Base-by-base conservation (phyloP, 768 basidiomycete genomes). In the Podaxis mareebaensis region DNA sequence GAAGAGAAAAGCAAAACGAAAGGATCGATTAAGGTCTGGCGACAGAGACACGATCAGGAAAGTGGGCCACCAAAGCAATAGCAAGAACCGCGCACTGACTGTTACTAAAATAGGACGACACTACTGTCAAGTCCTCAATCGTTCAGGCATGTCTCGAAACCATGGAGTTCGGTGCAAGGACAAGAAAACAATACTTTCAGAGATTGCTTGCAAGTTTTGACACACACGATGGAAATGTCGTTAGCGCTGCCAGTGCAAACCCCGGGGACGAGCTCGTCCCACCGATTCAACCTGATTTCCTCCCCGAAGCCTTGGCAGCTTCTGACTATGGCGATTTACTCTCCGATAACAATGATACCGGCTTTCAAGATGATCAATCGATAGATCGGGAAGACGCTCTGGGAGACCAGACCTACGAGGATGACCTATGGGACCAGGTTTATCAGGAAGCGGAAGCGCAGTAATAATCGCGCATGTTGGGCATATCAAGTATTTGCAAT, bases 21-120 rank as follows among this genome's bases (percentile, higher is more conserved):
- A 73, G 75, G 77, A 39, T 79, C 82, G n/a, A 83, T 83, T 54
- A 88, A 83, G 67, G 86, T 79, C 10, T 92, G 90, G 87, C 76
- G 79, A 54, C 28, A 59, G 30, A 30, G 71, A 49, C 77, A 78
- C 28, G 75, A 81, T 67, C 83, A 85, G 69, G 76, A 75, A 42
- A 40, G 69, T 60, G 24, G 44, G n/a, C 44, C 28, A 24, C n/a
- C 17, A 56, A 39, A 42, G 12, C 26, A 49, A 12, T 33, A 22
- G 33, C 8, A 11, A 24, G n/a, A 38, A 36, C 30, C 17, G n/a
- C 36, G 1, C 13, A n/a, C 52, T 33, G 13, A 40, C 30, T 53
- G 54, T 11, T 46, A 51, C 22, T 36, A 53, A 36, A 39, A 20
- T 42, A 58, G 53, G 22, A 42, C 48, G 30, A n/a, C 8, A 42